Percentiles rank a stretch among this genome's conserved stretches.
phyloP scores from a whole-genome alignment of 1,139 yeast genomes.

The Nakaseomyces delphensis region DNA sequence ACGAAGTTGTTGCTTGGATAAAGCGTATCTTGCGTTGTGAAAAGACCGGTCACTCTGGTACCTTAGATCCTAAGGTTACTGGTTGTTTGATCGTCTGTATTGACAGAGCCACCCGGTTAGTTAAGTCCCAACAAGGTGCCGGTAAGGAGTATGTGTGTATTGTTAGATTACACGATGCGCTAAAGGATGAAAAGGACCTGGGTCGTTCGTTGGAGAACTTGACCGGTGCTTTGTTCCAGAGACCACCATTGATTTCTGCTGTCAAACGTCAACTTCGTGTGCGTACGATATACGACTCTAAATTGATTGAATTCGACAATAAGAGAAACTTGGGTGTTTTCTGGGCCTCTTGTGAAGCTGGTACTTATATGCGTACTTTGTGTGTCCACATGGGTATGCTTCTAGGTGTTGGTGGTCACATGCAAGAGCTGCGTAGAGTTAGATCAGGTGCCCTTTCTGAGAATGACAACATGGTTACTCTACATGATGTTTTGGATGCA shows the following conservation, averaged over 20 bases:
- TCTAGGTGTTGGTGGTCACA: slow-evolving; percentile 97
- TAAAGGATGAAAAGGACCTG: slow-evolving; percentile 83
- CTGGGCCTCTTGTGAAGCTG: slow-evolving; percentile 99
- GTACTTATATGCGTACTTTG: slow-evolving; percentile 97
- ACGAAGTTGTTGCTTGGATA: slow-evolving; percentile 99
- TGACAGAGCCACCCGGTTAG: slow-evolving; percentile 96
- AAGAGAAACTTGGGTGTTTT: slow-evolving; percentile 95
- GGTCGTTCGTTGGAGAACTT: slow-evolving; percentile 83
- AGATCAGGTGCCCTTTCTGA: slow-evolving; percentile 95
- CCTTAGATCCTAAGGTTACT: slow-evolving; percentile 97
- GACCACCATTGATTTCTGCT: slow-evolving; percentile 98
- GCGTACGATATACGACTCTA: slow-evolving; percentile 94
- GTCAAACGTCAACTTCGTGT: slow-evolving; percentile 98
- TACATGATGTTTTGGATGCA: slow-evolving; percentile 96
- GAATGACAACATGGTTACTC: slow-evolving; percentile 83
- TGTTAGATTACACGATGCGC: slow-evolving; percentile 87
- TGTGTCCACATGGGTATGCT: slow-evolving; percentile 99
- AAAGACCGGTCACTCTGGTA: slow-evolving; percentile 98
- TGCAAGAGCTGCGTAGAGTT: slow-evolving; percentile 99
- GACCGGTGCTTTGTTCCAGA: slow-evolving; percentile 97
- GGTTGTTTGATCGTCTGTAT: slow-evolving; percentile 96
- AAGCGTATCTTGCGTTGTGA: slow-evolving; percentile 91
- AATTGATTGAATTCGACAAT: slow-evolving; percentile 90
- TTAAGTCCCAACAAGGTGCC: slow-evolving; percentile 98
- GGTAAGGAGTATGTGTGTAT: slow-evolving; percentile 99